Conservation (phyloP, 306 rosid genomes). For the Gastrolobium villosum region DNA sequence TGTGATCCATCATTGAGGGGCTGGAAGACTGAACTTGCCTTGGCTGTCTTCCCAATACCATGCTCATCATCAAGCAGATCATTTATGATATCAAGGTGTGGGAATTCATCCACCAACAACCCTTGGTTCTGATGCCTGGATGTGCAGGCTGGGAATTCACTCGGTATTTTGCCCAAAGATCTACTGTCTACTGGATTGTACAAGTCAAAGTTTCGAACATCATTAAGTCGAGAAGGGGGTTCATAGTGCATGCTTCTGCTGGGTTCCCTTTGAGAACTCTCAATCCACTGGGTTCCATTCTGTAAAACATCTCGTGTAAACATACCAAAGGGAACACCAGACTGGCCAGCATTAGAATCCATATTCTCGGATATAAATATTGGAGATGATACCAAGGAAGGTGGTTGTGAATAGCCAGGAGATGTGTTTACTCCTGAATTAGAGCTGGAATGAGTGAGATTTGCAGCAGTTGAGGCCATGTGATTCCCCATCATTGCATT, state of each 20-base stretch:
- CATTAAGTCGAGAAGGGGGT: constrained; percentile 59
- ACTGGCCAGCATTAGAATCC: constrained; percentile 62
- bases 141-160: constrained; percentile 68
- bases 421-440: constrained; percentile 69
- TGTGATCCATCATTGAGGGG: constrained; percentile 63
- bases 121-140: constrained; percentile 84
- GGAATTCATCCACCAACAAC: constrained; percentile 82
- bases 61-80: constrained; percentile 96
- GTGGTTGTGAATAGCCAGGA: constrained; percentile 66
- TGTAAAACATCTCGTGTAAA: constrained; percentile 64
- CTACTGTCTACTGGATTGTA: constrained; percentile 64
- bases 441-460: constrained; percentile 62
- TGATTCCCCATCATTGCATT: constrained; percentile 92
- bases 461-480: constrained; percentile 59
- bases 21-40: constrained; percentile 59
- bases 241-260: constrained; percentile 65
- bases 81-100: constrained; percentile 95
- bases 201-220: constrained; percentile 63
- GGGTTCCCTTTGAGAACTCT: constrained; percentile 70
- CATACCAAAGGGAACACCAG: constrained; percentile 71
- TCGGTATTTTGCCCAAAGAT: constrained; percentile 56
- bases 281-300: constrained; percentile 75
- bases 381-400: constrained; percentile 77
- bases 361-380: constrained; percentile 65
- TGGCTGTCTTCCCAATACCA: constrained; percentile 58